phyloP scores from a whole-genome alignment of 306 rosid genomes.

The Lupinus albus region DNA sequence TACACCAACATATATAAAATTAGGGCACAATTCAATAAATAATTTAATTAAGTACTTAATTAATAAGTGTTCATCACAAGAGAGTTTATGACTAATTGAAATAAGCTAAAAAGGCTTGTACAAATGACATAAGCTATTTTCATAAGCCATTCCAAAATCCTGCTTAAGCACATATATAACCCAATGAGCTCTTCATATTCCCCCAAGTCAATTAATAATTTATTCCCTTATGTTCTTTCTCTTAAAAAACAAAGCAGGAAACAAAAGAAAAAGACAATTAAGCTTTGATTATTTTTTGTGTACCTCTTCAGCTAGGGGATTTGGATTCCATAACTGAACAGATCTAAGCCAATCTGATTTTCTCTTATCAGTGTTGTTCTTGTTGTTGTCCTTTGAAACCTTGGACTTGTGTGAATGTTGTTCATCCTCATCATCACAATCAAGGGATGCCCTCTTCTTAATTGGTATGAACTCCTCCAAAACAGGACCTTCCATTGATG shows the following conservation, averaged over 20 bases:
- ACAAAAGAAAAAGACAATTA: slow-evolving; percentile 5
- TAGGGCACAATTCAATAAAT: too few species aligned
- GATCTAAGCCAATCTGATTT: slow-evolving; percentile 94
- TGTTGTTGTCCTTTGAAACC: slow-evolving; percentile 29
- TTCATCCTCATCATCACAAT: slow-evolving; percentile 46
- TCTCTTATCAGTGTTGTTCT: slow-evolving; percentile 41
- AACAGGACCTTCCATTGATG: slow-evolving; percentile 66
- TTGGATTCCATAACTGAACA: slow-evolving; percentile 86
- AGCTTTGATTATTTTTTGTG: not conserved
- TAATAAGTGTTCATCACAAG: too few species aligned
- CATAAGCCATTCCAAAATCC: too few species aligned
- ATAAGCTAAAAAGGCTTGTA: too few species aligned
- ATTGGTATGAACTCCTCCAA: slow-evolving; percentile 85
- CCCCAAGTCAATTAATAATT: slow-evolving; percentile 7
- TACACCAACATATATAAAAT: not conserved
- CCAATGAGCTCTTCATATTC: too few species aligned
- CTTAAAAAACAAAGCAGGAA: slow-evolving; percentile 19
- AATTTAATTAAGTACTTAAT: too few species aligned
- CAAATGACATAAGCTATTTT: too few species aligned
- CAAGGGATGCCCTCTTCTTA: slow-evolving; percentile 53
- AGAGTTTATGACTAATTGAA: too few species aligned
- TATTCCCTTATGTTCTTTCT: not conserved
- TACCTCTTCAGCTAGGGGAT: slow-evolving; percentile 66
- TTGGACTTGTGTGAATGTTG: slow-evolving; percentile 45
- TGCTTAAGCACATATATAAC: too few species aligned